Conservation (phyloP, 768 basidiomycete species). For the Naganishia vaughanmartiniae region DNA sequence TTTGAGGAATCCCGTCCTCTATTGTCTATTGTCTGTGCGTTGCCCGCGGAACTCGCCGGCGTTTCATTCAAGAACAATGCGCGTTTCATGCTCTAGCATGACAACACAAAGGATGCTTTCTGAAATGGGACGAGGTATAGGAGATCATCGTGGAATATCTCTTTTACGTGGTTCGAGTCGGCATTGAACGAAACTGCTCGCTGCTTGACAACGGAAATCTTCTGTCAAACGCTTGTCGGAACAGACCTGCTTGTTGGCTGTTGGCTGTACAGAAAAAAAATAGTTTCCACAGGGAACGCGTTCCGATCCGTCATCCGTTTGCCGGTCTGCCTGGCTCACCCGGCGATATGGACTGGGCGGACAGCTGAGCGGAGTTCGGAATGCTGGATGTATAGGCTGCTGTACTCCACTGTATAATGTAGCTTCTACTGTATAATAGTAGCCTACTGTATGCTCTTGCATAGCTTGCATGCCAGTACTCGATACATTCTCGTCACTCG, state of each 20-base stretch:
- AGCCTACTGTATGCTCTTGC: too few species aligned
- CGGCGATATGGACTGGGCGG: too few species aligned
- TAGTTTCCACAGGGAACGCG: background rate
- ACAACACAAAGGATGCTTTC: background rate
- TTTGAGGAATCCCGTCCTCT: background rate
- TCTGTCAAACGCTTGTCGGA: background rate
- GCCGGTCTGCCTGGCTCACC: background rate
- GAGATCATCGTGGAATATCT: background rate
- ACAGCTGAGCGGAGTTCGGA: too few species aligned
- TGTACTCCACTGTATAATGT: too few species aligned
- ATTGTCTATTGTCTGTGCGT: background rate
- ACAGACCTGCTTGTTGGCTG: background rate
- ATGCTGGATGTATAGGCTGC: too few species aligned
- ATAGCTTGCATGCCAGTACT: too few species aligned
- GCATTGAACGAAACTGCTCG: background rate
- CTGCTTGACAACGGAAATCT: background rate
- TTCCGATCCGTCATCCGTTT: background rate
- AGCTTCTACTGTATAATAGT: too few species aligned
- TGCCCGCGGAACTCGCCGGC: background rate
- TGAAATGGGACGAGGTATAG: background rate
- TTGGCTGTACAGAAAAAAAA: background rate
- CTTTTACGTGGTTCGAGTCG: background rate
- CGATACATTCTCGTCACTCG: too few species aligned
- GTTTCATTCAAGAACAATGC: conserved; percentile 3
- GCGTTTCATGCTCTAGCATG: background rate